These are phyloP conservation scores for Arxiozyma heterogenica DNA, from an alignment of 1,139 yeast species.

Conservation along the genomic window DNA sequence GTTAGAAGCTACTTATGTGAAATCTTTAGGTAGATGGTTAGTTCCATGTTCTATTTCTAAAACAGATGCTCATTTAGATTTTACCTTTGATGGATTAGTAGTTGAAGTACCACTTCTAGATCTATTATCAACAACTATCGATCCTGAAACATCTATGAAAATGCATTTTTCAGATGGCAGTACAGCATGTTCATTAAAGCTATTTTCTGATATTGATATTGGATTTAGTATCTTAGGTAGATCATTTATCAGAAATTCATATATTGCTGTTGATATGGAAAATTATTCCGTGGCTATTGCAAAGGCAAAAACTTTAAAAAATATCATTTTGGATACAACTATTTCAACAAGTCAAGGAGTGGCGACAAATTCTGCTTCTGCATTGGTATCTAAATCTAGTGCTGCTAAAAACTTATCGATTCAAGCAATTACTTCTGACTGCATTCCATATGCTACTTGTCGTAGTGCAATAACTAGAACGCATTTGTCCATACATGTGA, in stretches of 20 bases:
- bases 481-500: slow-evolving; percentile 26
- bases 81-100: slow-evolving; percentile 45
- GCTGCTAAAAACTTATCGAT: slow-evolving; percentile 5
- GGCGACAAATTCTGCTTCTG: not conserved
- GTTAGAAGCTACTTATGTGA: slow-evolving; percentile 57
- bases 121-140: slow-evolving; percentile 39
- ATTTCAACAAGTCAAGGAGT: not conserved
- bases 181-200: slow-evolving; percentile 50
- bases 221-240: slow-evolving; percentile 58
- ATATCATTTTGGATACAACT: not conserved
- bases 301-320: slow-evolving; percentile 25
- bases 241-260: slow-evolving; percentile 47
- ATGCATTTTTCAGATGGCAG: slow-evolving; percentile 46
- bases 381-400: too few relatives aligned
- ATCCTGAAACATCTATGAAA: slow-evolving; percentile 17
- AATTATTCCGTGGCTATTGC: slow-evolving; percentile 52
- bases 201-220: slow-evolving; percentile 41
- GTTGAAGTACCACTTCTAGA: slow-evolving; percentile 47
- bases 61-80: slow-evolving; percentile 46
- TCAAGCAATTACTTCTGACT: slow-evolving; percentile 34
- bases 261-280: slow-evolving; percentile 61
- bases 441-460: slow-evolving; percentile 41
- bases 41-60: slow-evolving; percentile 50
- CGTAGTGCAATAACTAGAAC: slow-evolving; percentile 13
- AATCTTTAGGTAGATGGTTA: slow-evolving; percentile 48